Percentiles rank a stretch among this genome's conserved stretches.
These are phyloP conservation scores for Acanthamoeba sp. DNA, from an alignment of 208 protist genomes.

Conservation along the genomic window DNA sequence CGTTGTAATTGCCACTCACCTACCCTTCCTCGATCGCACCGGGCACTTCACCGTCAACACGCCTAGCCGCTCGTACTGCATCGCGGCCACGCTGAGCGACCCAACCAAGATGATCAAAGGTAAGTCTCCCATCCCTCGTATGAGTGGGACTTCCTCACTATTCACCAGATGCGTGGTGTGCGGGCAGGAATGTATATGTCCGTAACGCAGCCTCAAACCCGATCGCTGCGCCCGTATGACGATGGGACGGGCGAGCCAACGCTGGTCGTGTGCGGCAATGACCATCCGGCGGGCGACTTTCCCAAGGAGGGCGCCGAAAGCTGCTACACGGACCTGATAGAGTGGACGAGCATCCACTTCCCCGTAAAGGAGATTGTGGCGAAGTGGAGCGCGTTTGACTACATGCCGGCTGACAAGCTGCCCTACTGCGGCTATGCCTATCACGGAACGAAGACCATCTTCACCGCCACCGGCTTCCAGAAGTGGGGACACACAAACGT, in stretches of 20 bases:
- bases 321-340: background rate
- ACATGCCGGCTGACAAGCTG: slow-evolving; percentile 32
- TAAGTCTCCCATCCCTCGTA: background rate
- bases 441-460: slow-evolving; percentile 34
- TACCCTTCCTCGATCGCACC: slow-evolving; percentile 33
- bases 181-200: slow-evolving; percentile 24
- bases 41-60: slow-evolving; percentile 8
- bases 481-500: slow-evolving; percentile 55
- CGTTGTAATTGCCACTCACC: slow-evolving; percentile 37
- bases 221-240: background rate
- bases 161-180: background rate
- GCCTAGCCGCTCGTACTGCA: slow-evolving; percentile 22
- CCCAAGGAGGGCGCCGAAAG: slow-evolving; percentile 38
- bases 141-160: background rate
- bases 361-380: slow-evolving; percentile 12
- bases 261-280: slow-evolving; percentile 39
- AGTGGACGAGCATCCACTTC: background rate
- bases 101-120: background rate
- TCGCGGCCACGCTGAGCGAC: slow-evolving; percentile 1
- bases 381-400: slow-evolving; percentile 52
- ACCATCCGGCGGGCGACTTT: slow-evolving; percentile 44
- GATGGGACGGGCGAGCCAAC: slow-evolving; percentile 18
- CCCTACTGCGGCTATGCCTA: slow-evolving; percentile 56
- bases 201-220: background rate
- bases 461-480: slow-evolving; percentile 43